Percentiles rank a stretch among this genome's conserved stretches.
Evolutionary conservation across 176 grass and related monocot species (phyloP).

Genomic region (Zoysia pacifica): DNA sequence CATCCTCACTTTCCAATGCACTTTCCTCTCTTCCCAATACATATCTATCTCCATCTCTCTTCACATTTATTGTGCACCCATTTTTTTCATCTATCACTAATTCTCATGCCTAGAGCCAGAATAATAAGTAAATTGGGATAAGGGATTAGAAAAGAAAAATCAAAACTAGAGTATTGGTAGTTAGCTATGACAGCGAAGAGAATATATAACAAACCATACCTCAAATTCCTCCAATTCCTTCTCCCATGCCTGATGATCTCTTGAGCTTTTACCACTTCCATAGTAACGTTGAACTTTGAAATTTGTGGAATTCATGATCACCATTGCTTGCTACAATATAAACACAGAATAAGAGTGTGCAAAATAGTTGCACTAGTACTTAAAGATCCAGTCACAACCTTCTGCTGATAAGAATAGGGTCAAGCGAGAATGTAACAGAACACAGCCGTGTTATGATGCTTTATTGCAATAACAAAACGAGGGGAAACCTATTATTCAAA

Average conservation of each 20-base stretch:
- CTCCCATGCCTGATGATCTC: constrained; percentile 75
- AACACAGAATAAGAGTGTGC: constrained; percentile 25
- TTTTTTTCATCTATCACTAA: too few species aligned
- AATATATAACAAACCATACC: constrained; percentile 45
- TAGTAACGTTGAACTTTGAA: constrained; percentile 79
- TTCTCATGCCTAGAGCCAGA: too few species aligned
- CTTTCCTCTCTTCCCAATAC: too few species aligned
- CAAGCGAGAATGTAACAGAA: too few species aligned
- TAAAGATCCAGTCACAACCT: background rate
- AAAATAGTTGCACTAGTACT: constrained; percentile 22
- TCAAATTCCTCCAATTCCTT: constrained; percentile 61
- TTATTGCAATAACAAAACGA: background rate
- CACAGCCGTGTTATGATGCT: too few species aligned
- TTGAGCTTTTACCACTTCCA: constrained; percentile 56
- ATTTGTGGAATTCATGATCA: constrained; percentile 76
- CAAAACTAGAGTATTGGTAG: constrained; percentile 13
- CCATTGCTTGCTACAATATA: constrained; percentile 79
- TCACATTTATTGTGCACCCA: too few species aligned
- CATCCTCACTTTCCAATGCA: too few species aligned
- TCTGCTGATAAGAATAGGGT: too few species aligned
- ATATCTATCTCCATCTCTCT: too few species aligned
- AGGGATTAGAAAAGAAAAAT: background rate
- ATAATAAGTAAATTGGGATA: too few species aligned
- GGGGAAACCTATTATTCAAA: too few species aligned
- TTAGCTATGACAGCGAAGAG: constrained; percentile 12